These are phyloP conservation scores for Suillus luteus DNA, from an alignment of 768 basidiomycete genomes.

Conservation along the genomic window DNA sequence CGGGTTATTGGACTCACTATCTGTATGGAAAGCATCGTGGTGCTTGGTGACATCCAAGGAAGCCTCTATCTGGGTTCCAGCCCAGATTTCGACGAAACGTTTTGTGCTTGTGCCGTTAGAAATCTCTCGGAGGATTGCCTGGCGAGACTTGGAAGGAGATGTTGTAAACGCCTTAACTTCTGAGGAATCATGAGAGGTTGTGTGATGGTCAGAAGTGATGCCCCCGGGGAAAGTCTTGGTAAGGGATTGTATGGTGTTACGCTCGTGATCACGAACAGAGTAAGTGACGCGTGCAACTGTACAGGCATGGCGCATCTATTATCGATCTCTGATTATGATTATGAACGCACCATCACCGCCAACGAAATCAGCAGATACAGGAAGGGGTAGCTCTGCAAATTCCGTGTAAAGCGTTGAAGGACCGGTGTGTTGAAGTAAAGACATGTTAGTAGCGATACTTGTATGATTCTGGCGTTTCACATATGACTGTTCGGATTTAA, in stretches of 20 bases:
- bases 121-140: conserved; percentile 48
- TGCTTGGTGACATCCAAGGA: conserved; percentile 57
- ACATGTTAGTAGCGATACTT: neutral
- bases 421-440: conserved; percentile 1
- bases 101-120: conserved; percentile 33
- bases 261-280: conserved; percentile 50
- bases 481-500: neutral
- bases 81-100: conserved; percentile 65
- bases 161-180: conserved; percentile 44
- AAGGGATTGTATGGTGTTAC: conserved; percentile 49
- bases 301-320: neutral
- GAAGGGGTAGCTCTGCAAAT: conserved; percentile 1
- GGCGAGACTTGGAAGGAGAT: conserved; percentile 44
- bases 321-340: conserved; percentile 33
- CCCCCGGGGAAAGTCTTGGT: conserved; percentile 36
- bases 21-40: conserved; percentile 62
- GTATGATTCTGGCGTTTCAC: neutral
- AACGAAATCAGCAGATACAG: conserved; percentile 1
- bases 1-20: conserved; percentile 42
- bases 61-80: conserved; percentile 41
- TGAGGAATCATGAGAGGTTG: conserved; percentile 20
- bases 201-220: conserved; percentile 11
- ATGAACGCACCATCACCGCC: conserved; percentile 32
- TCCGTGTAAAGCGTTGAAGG: neutral
- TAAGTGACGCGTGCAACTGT: conserved; percentile 48